Evolutionary conservation across 1,284 basidiomycete genomes (phyloP).

Genomic region (Anthracocystis walkeri): DNA sequence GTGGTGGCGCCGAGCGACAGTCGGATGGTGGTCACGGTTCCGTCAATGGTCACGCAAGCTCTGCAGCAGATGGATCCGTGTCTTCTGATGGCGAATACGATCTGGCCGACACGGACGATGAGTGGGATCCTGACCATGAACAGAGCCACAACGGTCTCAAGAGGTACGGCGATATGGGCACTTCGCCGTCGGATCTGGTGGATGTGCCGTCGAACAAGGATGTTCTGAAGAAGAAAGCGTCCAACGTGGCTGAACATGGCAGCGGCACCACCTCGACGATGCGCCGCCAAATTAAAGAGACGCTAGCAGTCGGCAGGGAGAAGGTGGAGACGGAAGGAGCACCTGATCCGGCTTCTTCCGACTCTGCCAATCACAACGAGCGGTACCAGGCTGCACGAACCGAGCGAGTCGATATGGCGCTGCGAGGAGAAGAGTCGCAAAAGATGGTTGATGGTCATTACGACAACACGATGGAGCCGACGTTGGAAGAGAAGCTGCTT

Average conservation of each 20-base stretch:
- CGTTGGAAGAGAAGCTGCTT: conserved; percentile 50
- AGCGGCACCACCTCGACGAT: conserved; percentile 27
- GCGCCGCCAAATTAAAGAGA: conserved; percentile 41
- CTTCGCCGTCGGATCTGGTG: conserved; percentile 19
- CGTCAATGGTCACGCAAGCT: conserved; percentile 14
- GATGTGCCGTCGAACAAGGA: conserved; percentile 28
- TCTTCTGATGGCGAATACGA: conserved; percentile 13
- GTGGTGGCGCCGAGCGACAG: conserved; percentile 7
- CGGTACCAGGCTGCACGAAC: conserved; percentile 33
- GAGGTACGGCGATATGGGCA: conserved; percentile 9
- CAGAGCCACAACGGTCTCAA: conserved; percentile 71
- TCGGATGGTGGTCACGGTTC: conserved; percentile 2
- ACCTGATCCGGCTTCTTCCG: conserved; percentile 1
- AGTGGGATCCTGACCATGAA: conserved; percentile 84
- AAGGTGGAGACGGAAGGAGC: conserved; percentile 16
- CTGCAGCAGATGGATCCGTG: conserved; percentile 7
- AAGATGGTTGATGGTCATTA: conserved; percentile 48
- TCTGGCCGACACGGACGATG: conserved; percentile 55
- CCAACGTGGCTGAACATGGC: conserved; percentile 18
- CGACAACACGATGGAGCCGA: conserved; percentile 47
- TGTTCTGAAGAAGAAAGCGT: conserved; percentile 17
- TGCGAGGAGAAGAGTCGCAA: conserved; percentile 32
- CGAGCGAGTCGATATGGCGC: conserved; percentile 32
- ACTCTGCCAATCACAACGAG: conserved; percentile 39
- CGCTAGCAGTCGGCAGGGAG: conserved; percentile 19